Evolutionary conservation across 768 basidiomycete genomes (phyloP), one percentile per base, ranked within the genome.

Genomic region (Pisolithus sp.): DNA sequence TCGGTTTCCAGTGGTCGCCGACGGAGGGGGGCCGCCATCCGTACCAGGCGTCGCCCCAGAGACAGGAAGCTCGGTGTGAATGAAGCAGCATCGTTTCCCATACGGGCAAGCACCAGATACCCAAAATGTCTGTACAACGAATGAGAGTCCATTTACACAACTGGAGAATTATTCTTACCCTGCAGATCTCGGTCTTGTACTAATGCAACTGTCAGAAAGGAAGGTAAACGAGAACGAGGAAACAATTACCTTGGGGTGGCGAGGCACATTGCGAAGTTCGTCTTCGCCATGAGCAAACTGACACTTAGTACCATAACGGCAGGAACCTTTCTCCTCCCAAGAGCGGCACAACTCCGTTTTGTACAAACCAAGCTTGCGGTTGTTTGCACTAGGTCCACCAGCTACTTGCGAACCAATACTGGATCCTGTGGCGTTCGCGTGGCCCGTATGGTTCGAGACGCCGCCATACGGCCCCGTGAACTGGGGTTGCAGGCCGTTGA

Each of bases 111-210:
- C 90, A 24, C 91, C 91, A 44, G 90, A 92, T 12, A 93, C 86
- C 89, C 91, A 93, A 75, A 93, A 93, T 7, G 91, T 93, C 85
- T 91, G 15, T 15, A 60, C 9, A 37, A 23, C 53, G 24, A 5
- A 31, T 61, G 44, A 57, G 52, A 57, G 52, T 34, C 57, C 6
- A 21, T 5, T 5, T 18, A 7, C 24, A 34, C 28, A 48, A 30
- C 24, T 15, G 7, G 38, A 44, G 17, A 7, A 41, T 37, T 15
- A 21, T 6, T 70, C 82, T 57, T 61, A 91, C 89, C 73, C 90
- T 82, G 67, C 91, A 94, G 57, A 93, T 91, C 69, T 94, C 91
- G 9, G 92, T 93, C 71, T 94, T 94, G 71, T 93, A 93, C 89
- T 89, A 62, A 18, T 48, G 51, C 49, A 26, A 50, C 51, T 51